Evolutionary conservation across 345 rosid genomes (phyloP).

Genomic region (Mercurialis annua): DNA sequence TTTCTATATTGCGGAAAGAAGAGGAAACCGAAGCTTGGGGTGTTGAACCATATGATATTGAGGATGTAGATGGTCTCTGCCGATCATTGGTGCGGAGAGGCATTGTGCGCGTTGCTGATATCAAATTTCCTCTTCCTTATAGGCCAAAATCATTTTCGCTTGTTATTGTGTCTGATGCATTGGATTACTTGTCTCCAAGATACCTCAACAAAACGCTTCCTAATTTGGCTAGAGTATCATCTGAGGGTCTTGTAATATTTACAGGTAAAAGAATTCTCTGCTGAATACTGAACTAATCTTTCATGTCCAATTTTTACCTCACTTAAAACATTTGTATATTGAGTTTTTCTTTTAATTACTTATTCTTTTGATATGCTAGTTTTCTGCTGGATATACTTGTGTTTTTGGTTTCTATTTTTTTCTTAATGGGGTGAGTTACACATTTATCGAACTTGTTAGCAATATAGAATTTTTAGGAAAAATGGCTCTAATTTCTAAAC

Average conservation of each 20-base stretch:
- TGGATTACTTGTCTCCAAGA: constrained; percentile 89
- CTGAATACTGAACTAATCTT: constrained; percentile 1
- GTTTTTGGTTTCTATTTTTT: not conserved
- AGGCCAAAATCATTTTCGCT: constrained; percentile 87
- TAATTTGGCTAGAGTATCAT: constrained; percentile 77
- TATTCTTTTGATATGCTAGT: not conserved
- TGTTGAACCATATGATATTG: constrained; percentile 89
- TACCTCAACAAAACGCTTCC: constrained; percentile 91
- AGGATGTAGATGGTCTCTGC: constrained; percentile 82
- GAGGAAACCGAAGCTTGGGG: constrained; percentile 96
- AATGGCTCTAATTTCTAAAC: not conserved
- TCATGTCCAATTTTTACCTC: not conserved
- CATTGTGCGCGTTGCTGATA: constrained; percentile 80
- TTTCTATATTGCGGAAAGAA: constrained; percentile 71
- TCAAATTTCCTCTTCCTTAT: constrained; percentile 88
- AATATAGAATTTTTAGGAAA: not conserved
- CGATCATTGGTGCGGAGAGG: constrained; percentile 67
- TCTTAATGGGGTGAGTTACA: not conserved
- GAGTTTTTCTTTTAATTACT: not conserved
- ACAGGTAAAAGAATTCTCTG: constrained; percentile 30
- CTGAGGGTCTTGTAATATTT: constrained; percentile 70
- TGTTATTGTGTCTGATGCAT: constrained; percentile 82
- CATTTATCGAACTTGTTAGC: not conserved
- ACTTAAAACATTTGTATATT: constrained; percentile 9
- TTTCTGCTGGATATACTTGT: not conserved